Percentiles rank a stretch among this genome's conserved stretches.
phyloP scores from a whole-genome alignment of 1,139 yeast species.

The Sugiyamaella xylanicola region DNA sequence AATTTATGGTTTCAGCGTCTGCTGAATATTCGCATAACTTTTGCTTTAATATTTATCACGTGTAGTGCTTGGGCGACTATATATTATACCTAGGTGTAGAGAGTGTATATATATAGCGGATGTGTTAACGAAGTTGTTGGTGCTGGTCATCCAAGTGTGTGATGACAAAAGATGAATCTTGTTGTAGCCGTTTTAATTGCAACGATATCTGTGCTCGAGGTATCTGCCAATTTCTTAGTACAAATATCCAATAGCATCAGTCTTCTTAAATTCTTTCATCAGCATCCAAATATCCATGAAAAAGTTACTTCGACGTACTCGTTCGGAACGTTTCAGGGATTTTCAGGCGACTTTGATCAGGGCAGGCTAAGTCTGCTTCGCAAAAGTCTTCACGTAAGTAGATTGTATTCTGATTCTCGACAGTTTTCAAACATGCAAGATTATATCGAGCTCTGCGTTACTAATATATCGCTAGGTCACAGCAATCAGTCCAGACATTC shows the following conservation, averaged over 20 bases:
- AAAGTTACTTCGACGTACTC: conserved; percentile 35
- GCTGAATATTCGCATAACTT: conserved; percentile 9
- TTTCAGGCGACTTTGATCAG: conserved; percentile 36
- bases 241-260: conserved; percentile 32
- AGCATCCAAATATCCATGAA: conserved; percentile 31
- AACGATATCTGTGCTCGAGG: conserved; percentile 4
- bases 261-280: conserved; percentile 30
- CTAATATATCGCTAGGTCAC: conserved; percentile 27
- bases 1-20: conserved; percentile 13
- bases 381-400: conserved; percentile 28
- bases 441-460: background rate
- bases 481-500: conserved; percentile 38
- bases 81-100: background rate
- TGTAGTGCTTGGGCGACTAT: background rate
- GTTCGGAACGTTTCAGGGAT: conserved; percentile 37
- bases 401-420: too few species aligned
- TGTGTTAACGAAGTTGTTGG: conserved; percentile 1
- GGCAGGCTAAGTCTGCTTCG: conserved; percentile 28
- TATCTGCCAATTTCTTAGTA: conserved; percentile 32
- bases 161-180: conserved; percentile 1
- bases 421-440: too few species aligned
- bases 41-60: conserved; percentile 5
- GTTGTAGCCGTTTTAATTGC: background rate
- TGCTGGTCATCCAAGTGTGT: background rate
- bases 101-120: conserved; percentile 1